A percentile compares a stretch with the other conserved stretches of the same genome.
Conservation (phyloP, 345 rosid genomes). For the Euphorbia pulcherrima region DNA sequence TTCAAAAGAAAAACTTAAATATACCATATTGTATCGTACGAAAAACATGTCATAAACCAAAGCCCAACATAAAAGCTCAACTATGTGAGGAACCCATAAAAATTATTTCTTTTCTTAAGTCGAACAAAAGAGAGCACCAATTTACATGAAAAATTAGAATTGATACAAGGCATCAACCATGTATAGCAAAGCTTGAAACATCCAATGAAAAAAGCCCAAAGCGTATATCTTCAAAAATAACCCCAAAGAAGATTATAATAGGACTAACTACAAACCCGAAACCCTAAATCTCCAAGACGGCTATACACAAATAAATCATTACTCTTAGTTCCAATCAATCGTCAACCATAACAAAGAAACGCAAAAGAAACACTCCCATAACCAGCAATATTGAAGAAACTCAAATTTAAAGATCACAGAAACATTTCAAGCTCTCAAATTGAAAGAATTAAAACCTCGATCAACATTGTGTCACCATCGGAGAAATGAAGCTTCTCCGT, state of each 20-base stretch:
- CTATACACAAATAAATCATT: neutral
- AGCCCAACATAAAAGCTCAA: neutral
- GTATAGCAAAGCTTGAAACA: neutral
- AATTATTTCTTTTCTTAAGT: neutral
- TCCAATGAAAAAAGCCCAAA: neutral
- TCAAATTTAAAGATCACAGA: neutral
- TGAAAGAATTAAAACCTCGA: conserved; percentile 49
- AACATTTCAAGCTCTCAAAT: neutral
- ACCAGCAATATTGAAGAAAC: neutral
- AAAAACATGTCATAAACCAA: too few species aligned
- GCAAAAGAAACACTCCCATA: neutral
- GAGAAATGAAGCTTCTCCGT: conserved; percentile 98
- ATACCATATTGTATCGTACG: neutral
- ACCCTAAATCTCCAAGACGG: conserved; percentile 6
- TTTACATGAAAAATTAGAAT: too few species aligned
- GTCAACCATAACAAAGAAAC: neutral
- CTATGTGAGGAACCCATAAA: too few species aligned
- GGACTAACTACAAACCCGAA: conserved; percentile 1
- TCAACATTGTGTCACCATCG: conserved; percentile 80
- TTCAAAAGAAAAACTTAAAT: neutral
- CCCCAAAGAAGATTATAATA: neutral
- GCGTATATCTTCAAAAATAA: neutral
- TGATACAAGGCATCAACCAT: neutral
- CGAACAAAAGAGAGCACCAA: neutral
- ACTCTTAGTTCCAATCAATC: neutral